Conservation (phyloP, 2,329 filamentous ascomycete species). For the Cladosporium sp. region DNA sequence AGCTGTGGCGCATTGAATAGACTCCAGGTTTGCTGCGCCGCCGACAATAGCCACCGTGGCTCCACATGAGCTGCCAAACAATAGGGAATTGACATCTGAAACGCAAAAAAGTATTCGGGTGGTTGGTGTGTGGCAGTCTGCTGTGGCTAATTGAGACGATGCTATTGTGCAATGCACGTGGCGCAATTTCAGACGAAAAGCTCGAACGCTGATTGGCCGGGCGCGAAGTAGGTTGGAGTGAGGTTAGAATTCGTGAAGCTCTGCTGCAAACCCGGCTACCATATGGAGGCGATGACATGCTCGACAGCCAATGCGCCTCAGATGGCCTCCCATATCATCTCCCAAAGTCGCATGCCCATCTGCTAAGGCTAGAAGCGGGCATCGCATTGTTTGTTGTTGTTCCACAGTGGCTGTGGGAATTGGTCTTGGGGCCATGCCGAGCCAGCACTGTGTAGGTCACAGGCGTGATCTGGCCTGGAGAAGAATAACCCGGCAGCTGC, state of each 20-base stretch:
- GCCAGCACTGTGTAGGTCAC: not conserved
- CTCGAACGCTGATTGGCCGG: not conserved
- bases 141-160: not conserved
- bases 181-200: not conserved
- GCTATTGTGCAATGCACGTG: not conserved
- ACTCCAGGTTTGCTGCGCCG: constrained; percentile 4
- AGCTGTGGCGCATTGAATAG: constrained; percentile 12
- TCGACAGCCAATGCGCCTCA: not conserved
- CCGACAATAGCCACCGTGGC: constrained; percentile 6
- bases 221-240: not conserved
- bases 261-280: not conserved
- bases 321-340: not conserved
- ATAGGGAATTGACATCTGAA: constrained; percentile 13
- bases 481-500: not conserved
- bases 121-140: not conserved
- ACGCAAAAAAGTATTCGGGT: not conserved
- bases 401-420: not conserved
- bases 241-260: constrained; percentile 5
- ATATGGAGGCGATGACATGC: not conserved
- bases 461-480: not conserved
- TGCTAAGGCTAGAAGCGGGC: not conserved
- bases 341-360: not conserved
- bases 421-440: not conserved
- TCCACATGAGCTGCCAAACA: not conserved
- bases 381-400: not conserved